Conservation (phyloP, 1,284 basidiomycete genomes). For the Schizophyllum commune region DNA sequence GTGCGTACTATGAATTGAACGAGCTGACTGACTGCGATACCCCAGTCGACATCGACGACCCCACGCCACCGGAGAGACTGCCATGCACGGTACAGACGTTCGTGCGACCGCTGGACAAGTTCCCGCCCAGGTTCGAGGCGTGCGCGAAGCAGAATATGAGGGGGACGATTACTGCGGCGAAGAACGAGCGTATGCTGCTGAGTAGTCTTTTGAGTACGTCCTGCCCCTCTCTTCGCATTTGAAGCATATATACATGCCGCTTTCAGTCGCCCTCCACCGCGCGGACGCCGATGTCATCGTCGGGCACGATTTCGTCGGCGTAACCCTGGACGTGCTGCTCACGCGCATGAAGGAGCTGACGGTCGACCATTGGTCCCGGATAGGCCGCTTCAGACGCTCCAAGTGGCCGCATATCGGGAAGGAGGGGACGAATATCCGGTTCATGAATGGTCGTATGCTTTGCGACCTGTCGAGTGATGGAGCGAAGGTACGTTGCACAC, state of each 20-base stretch:
- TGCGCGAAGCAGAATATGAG: conserved; percentile 55
- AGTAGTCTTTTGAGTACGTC: conserved; percentile 69
- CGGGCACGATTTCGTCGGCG: conserved; percentile 93
- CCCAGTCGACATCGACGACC: conserved; percentile 80
- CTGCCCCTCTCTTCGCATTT: not conserved
- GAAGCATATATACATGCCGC: conserved; percentile 2
- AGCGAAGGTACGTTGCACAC: too few relatives aligned
- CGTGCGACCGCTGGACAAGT: conserved; percentile 88
- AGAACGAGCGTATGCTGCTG: conserved; percentile 82
- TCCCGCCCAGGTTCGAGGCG: conserved; percentile 81
- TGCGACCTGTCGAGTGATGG: conserved; percentile 94
- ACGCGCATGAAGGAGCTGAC: conserved; percentile 89
- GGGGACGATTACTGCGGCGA: conserved; percentile 70
- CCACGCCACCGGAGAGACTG: conserved; percentile 80
- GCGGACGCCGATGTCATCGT: conserved; percentile 94
- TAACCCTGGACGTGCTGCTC: conserved; percentile 85
- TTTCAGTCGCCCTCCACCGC: conserved; percentile 69
- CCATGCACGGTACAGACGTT: conserved; percentile 83
- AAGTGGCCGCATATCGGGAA: conserved; percentile 78
- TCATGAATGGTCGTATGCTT: conserved; percentile 81
- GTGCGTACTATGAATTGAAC: not conserved
- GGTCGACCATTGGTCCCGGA: conserved; percentile 87
- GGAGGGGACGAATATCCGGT: conserved; percentile 80
- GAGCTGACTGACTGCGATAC: not conserved
- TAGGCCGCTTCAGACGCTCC: conserved; percentile 86